Conservation (phyloP, 805 yeast genomes). For the Torulaspora microellipsoides region DNA sequence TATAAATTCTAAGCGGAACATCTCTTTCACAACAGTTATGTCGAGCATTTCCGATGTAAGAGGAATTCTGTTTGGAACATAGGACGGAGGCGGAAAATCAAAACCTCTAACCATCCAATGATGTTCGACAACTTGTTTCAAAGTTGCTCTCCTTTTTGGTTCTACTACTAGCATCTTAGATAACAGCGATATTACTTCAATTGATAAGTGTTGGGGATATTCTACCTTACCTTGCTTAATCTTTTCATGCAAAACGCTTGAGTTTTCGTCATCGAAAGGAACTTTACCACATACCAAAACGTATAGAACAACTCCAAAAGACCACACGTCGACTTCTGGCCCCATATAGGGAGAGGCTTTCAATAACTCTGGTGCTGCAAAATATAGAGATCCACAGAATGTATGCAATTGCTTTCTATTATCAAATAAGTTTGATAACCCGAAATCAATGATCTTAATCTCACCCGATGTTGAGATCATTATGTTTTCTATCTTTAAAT, state of each 20-base stretch:
- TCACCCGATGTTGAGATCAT: constrained; percentile 93
- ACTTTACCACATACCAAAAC: constrained; percentile 97
- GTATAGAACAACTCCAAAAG: constrained; percentile 92
- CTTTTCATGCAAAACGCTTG: constrained; percentile 86
- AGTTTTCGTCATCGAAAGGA: constrained; percentile 94
- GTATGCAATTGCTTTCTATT: constrained; percentile 73
- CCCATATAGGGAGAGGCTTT: constrained; percentile 91
- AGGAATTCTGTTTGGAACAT: constrained; percentile 76
- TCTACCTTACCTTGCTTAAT: constrained; percentile 90
- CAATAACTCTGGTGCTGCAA: constrained; percentile 96
- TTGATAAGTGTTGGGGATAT: constrained; percentile 77
- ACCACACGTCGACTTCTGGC: constrained; percentile 98
- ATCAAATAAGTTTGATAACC: constrained; percentile 82
- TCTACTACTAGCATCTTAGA: constrained; percentile 90
- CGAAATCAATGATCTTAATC: constrained; percentile 93
- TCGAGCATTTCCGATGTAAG: constrained; percentile 37
- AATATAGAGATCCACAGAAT: constrained; percentile 93
- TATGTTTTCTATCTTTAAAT: constrained; percentile 91
- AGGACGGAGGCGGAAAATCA: constrained; percentile 64
- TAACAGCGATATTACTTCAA: constrained; percentile 73
- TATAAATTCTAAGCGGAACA: constrained; percentile 77
- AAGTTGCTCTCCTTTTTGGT: constrained; percentile 71
- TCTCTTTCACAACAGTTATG: constrained; percentile 64
- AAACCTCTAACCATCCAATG: constrained; percentile 95
- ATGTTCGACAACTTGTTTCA: constrained; percentile 75